Percentiles rank a stretch among this genome's conserved stretches.
These are phyloP conservation scores for Hamiltosporidium magnivora DNA, from an alignment of 371 early-diverging fungal genomes.

Conservation along the genomic window DNA sequence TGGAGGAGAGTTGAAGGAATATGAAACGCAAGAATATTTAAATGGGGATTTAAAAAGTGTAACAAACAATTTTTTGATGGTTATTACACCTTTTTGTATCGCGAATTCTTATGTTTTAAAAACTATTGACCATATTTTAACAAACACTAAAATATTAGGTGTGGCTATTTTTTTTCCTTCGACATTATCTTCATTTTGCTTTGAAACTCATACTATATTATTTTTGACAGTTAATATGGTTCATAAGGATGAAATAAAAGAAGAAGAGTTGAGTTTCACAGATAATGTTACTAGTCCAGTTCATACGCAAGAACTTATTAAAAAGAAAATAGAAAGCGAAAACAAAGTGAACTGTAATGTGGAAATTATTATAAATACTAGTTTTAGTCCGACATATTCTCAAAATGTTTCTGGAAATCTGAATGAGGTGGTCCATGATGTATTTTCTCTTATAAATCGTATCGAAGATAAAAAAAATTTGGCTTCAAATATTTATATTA, in stretches of 20 bases:
- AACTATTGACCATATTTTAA: not conserved
- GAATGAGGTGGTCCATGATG: not conserved
- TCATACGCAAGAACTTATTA: not conserved
- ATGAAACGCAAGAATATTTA: too few species aligned
- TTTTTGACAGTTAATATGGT: not conserved
- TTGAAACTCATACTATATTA: not conserved
- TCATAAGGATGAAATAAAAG: not conserved
- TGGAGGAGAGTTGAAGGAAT: too few species aligned
- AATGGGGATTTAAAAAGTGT: too few species aligned
- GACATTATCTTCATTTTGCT: not conserved
- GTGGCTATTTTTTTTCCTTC: not conserved
- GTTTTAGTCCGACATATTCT: not conserved
- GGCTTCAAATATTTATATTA: not conserved
- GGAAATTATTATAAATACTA: not conserved
- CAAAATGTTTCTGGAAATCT: not conserved
- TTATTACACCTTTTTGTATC: not conserved
- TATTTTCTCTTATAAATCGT: not conserved
- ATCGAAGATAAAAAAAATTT: not conserved
- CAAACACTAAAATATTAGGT: not conserved
- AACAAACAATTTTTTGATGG: not conserved
- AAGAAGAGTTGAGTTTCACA: not conserved
- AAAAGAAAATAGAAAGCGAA: not conserved
- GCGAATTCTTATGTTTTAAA: not conserved
- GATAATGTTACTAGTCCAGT: not conserved
- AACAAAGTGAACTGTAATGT: not conserved